Conservation (phyloP, 2,329 filamentous ascomycete genomes). For the Trichoderma citrinoviride region DNA sequence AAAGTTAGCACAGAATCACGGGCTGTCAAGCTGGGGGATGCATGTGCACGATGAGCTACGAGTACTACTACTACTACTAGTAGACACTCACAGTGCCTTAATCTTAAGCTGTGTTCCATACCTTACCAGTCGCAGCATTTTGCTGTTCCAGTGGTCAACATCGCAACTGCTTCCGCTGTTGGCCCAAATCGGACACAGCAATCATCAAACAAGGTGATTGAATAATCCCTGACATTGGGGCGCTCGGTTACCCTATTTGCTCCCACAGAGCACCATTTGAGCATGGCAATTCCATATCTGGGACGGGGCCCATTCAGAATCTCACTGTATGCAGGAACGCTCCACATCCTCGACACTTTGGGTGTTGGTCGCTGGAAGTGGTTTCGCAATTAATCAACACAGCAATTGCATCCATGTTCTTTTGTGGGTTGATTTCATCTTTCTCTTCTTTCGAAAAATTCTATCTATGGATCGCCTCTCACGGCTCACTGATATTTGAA, state of each 20-base stretch:
- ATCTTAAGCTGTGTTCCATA: not conserved
- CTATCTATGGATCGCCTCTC: too few relatives aligned
- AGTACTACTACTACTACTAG: too few relatives aligned
- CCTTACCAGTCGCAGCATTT: not conserved
- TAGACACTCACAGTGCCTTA: too few relatives aligned
- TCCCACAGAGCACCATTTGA: not conserved
- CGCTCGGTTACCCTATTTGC: not conserved
- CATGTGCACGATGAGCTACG: not conserved
- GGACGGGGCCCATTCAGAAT: not conserved
- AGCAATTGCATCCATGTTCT: too few relatives aligned
- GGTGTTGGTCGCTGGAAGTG: too few relatives aligned
- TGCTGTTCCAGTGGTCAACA: not conserved
- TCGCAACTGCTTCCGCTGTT: not conserved
- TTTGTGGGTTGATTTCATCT: too few relatives aligned
- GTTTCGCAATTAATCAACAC: not conserved
- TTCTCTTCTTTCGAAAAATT: too few relatives aligned
- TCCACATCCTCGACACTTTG: conserved; percentile 2
- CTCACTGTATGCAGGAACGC: conserved; percentile 9
- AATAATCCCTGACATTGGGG: not conserved
- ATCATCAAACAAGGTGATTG: not conserved
- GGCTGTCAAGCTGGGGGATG: not conserved
- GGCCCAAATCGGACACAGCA: not conserved
- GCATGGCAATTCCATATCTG: not conserved
- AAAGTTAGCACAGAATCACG: not conserved
- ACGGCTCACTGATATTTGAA: too few relatives aligned